Evolutionary conservation across 2,329 filamentous ascomycete species (phyloP), one percentile per base, ranked within the genome.

Genomic region (Cercospora sp.): DNA sequence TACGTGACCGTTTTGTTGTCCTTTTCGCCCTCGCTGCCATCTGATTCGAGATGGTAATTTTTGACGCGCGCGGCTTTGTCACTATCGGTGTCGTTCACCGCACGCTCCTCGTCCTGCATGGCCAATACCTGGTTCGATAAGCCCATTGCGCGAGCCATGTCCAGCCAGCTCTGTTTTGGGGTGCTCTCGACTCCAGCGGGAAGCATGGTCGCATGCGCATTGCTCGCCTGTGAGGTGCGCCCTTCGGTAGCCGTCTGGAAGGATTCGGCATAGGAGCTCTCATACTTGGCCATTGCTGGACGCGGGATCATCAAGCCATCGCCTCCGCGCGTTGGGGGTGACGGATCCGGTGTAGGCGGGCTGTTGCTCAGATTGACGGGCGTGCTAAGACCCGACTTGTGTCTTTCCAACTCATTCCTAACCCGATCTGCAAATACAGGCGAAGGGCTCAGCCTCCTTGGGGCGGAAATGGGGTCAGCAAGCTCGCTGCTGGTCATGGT

Each of bases 241-340:
- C 81, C 79, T 71, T 84, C 82, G 65, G 77, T 76, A 10, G 82
- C 82, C 1, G 82, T 84, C 55, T 76, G 79, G 72, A 83, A 84
- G 0, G 82, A 84, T 28, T 83, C 82, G 33, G 81, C 81, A 23
- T 79, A 82, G 5, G 82, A 84, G 7, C 82, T 78, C 4, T 73
- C 67, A 60, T 73, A 73, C n/a, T 68, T 48, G 48, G 58, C 40
- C 53, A 75, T 68, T 16, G 60, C 20, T 30, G 74, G 75, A 23
- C 72, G 69, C 18, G 74, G 69, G 4, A 68, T 55, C 7, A 60
- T 51, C 45, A 73, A 59, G 20, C 69, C 69, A 31, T 71, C 71
- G 26, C 33, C 31, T 10, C 4, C 30, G 18, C 64, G 57, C 28
- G 68, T 72, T 7, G 78, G 78, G 30, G 78, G 78, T 6, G 77